Conservation (phyloP, 2,329 filamentous ascomycete species). For the Ambrosiella xylebori region DNA sequence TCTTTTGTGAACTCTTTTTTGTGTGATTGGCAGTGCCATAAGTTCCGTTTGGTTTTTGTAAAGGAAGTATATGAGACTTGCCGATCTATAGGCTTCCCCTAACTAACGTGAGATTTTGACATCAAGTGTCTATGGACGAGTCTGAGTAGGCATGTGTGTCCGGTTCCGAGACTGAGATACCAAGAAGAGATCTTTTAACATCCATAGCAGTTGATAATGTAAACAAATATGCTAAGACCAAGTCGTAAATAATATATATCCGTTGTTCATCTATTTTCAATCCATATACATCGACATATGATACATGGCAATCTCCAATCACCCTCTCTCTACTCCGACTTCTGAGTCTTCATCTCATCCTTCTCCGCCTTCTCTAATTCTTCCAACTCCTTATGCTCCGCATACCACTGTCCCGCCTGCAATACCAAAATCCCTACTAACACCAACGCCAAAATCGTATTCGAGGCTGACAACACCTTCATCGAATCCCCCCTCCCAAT, state of each 20-base stretch:
- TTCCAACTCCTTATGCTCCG: slow-evolving; percentile 86
- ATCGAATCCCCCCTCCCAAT: slow-evolving; percentile 77
- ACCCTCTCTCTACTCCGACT: slow-evolving; percentile 7
- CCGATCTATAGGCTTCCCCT: no score
- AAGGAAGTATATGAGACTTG: background rate
- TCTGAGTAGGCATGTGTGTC: no score
- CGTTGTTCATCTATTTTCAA: background rate
- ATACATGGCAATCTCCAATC: background rate
- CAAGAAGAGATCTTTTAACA: no score
- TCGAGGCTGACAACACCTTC: slow-evolving; percentile 80
- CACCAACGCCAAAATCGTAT: slow-evolving; percentile 88
- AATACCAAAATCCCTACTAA: slow-evolving; percentile 80
- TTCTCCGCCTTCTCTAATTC: slow-evolving; percentile 37
- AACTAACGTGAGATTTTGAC: no score
- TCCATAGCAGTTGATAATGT: no score
- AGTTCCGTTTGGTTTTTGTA: no score
- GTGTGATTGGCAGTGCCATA: background rate
- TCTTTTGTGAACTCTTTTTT: background rate
- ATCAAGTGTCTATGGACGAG: no score
- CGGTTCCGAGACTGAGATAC: no score
- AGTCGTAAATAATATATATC: background rate
- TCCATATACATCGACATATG: background rate
- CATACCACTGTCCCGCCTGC: slow-evolving; percentile 97
- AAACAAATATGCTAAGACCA: no score
- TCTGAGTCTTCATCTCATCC: slow-evolving; percentile 15